phyloP scores from a whole-genome alignment of 2,329 filamentous ascomycete genomes.

The Colletotrichum tamarilloi region DNA sequence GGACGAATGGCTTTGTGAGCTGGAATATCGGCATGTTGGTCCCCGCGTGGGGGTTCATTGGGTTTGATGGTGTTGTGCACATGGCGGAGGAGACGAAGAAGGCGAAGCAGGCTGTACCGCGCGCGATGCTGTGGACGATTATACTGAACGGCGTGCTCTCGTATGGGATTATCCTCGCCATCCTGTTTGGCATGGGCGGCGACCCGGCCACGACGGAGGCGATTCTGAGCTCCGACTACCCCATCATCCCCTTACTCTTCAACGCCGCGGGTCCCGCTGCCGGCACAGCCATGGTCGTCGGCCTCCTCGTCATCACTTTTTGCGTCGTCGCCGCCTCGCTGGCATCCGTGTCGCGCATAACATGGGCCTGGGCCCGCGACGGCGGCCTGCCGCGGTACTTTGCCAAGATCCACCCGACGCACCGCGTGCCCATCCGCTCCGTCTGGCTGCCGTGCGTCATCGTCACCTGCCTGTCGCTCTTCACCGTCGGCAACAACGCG shows the following conservation, averaged over 20 bases:
- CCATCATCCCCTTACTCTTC: conserved; percentile 29
- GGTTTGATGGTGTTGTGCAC: conserved; percentile 35
- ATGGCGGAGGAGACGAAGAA: conserved; percentile 37
- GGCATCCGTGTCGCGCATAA: conserved; percentile 41
- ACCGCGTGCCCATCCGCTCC: conserved; percentile 26
- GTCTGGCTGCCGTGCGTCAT: conserved; percentile 32
- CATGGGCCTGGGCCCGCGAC: conserved; percentile 30
- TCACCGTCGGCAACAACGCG: conserved; percentile 29
- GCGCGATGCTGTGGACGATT: conserved; percentile 36
- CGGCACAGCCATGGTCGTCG: conserved; percentile 31
- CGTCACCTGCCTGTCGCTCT: conserved; percentile 26
- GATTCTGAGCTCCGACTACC: conserved; percentile 24
- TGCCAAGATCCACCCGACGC: conserved; percentile 25
- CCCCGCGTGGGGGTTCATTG: conserved; percentile 31
- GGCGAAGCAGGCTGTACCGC: conserved; percentile 32
- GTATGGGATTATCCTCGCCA: conserved; percentile 29
- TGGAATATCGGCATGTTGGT: conserved; percentile 36
- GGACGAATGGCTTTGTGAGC: conserved; percentile 33
- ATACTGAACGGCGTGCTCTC: conserved; percentile 51
- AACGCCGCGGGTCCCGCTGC: conserved; percentile 20
- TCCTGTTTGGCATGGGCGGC: conserved; percentile 31
- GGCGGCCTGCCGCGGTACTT: conserved; percentile 30
- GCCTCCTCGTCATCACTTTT: conserved; percentile 30
- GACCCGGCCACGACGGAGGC: conserved; percentile 13
- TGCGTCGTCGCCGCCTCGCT: conserved; percentile 47